phyloP scores from a whole-genome alignment of 208 protist genomes.

The Leishmania braziliensis region DNA sequence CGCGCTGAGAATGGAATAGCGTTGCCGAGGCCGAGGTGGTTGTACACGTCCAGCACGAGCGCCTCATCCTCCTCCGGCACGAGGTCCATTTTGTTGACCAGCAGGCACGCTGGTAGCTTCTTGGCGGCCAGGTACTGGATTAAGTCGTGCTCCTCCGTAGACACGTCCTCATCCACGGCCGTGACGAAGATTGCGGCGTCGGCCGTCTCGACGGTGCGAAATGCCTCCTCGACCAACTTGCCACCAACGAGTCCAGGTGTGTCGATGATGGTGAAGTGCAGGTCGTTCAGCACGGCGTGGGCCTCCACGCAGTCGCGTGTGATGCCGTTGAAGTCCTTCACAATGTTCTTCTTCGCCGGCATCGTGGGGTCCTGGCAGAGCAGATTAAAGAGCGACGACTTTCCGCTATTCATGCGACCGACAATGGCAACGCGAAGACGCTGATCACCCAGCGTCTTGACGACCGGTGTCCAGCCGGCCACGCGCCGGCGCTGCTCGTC shows the following conservation, averaged over 20 bases:
- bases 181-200: conserved; percentile 85
- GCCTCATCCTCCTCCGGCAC: conserved; percentile 59
- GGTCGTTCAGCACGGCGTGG: conserved; percentile 58
- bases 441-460: conserved; percentile 82
- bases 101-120: conserved; percentile 67
- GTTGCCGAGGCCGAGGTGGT: conserved; percentile 67
- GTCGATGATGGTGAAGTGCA: conserved; percentile 91
- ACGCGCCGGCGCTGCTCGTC: conserved; percentile 77
- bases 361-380: conserved; percentile 71
- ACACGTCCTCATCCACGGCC: conserved; percentile 66
- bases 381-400: conserved; percentile 92
- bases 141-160: conserved; percentile 68
- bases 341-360: conserved; percentile 60
- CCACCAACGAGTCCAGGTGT: conserved; percentile 85
- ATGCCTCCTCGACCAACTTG: conserved; percentile 80
- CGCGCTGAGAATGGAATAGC: conserved; percentile 77
- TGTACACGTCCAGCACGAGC: conserved; percentile 63
- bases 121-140: conserved; percentile 69
- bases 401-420: conserved; percentile 89
- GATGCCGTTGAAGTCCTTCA: conserved; percentile 88
- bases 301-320: conserved; percentile 89
- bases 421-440: conserved; percentile 86
- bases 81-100: conserved; percentile 93
- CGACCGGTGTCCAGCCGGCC: conserved; percentile 80
- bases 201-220: conserved; percentile 82